A percentile compares a stretch with the other conserved stretches of the same genome.
Conservation (phyloP, 2,329 filamentous ascomycete genomes). For the Trichoderma sp. region DNA sequence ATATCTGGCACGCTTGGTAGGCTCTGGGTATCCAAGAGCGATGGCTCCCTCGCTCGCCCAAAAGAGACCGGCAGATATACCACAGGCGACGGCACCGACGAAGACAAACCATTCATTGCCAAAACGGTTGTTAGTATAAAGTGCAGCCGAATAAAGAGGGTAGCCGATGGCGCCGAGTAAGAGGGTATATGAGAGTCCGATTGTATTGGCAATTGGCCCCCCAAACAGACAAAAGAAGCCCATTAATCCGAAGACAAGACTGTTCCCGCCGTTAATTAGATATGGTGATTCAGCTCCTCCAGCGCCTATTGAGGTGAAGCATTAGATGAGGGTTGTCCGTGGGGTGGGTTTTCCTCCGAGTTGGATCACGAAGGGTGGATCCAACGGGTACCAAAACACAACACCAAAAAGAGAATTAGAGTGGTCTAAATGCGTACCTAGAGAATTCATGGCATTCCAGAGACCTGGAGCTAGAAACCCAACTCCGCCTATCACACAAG, state of each 20-base stretch:
- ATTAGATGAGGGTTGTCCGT: background rate
- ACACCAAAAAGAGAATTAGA: no score
- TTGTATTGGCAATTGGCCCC: slow-evolving; percentile 46
- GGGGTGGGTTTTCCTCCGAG: no score
- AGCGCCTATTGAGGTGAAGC: slow-evolving; percentile 41
- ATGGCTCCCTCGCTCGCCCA: slow-evolving; percentile 51
- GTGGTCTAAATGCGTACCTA: background rate
- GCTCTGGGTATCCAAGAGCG: slow-evolving; percentile 48
- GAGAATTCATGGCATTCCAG: slow-evolving; percentile 53
- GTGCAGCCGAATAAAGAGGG: slow-evolving; percentile 45
- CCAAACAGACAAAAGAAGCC: slow-evolving; percentile 47
- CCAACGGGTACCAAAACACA: no score
- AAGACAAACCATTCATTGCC: slow-evolving; percentile 52
- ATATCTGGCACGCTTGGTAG: slow-evolving; percentile 43
- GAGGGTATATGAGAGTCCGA: slow-evolving; percentile 46
- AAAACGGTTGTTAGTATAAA: slow-evolving; percentile 50
- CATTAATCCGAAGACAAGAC: slow-evolving; percentile 46
- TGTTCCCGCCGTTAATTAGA: slow-evolving; percentile 48
- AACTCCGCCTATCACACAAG: slow-evolving; percentile 50
- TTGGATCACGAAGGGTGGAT: no score
- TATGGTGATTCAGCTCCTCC: slow-evolving; percentile 40
- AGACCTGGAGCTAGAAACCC: slow-evolving; percentile 50
- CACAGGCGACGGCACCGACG: slow-evolving; percentile 47
- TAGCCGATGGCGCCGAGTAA: slow-evolving; percentile 46
- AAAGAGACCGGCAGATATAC: slow-evolving; percentile 48